A percentile compares a stretch with the other conserved stretches of the same genome.
Evolutionary conservation across 257 asterid species (phyloP).

Genomic region (Solanum microdontum): DNA sequence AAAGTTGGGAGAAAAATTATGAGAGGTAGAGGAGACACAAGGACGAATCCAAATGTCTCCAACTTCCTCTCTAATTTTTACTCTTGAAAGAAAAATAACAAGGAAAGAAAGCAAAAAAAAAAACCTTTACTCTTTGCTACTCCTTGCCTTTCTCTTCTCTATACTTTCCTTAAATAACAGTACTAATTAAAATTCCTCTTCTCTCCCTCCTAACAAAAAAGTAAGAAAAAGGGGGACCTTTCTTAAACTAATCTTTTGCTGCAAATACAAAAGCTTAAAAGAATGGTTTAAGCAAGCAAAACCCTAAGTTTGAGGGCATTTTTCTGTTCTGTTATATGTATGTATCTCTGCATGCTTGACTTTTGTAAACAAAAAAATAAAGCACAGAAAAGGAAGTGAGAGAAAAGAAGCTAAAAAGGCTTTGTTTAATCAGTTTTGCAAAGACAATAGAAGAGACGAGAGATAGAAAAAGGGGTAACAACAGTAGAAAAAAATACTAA

Average conservation of each 20-base stretch:
- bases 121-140: conserved; percentile 2
- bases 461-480: not conserved
- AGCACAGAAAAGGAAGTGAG: conserved; percentile 5
- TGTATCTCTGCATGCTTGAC: conserved; percentile 22
- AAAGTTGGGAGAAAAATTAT: not conserved
- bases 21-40: conserved; percentile 91
- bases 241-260: not conserved
- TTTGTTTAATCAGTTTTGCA: conserved; percentile 1
- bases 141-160: conserved; percentile 13
- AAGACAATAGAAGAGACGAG: not conserved
- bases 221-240: not conserved
- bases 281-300: not conserved
- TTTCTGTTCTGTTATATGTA: not conserved
- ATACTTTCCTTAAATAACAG: not conserved
- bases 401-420: not conserved
- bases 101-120: conserved; percentile 7
- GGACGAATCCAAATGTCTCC: conserved; percentile 81
- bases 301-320: conserved; percentile 13
- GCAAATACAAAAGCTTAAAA: not conserved
- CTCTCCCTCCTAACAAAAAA: not conserved
- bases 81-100: conserved; percentile 14
- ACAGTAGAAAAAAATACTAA: not conserved
- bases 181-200: not conserved
- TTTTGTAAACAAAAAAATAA: not conserved
- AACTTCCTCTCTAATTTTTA: conserved; percentile 47